Conservation (phyloP, 75 land plant genomes). For the Cryptomeria japonica region DNA sequence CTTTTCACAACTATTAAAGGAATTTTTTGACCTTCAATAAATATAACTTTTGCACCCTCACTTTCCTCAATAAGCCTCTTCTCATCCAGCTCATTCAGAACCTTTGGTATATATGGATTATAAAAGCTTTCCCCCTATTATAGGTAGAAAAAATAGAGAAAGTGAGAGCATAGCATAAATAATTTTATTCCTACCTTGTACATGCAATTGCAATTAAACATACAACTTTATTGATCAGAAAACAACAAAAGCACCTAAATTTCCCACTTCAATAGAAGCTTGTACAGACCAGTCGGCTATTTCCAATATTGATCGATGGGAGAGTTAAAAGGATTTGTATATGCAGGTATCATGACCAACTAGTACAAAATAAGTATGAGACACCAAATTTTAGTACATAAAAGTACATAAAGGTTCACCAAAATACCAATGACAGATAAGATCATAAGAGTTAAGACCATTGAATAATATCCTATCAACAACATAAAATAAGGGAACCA, state of each 20-base stretch:
- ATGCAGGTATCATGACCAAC: neutral
- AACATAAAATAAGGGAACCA: neutral
- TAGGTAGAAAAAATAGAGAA: neutral
- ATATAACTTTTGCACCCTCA: constrained; percentile 89
- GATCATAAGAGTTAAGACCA: neutral
- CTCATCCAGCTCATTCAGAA: constrained; percentile 46
- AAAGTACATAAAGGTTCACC: neutral
- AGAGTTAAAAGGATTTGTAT: neutral
- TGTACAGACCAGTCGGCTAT: neutral
- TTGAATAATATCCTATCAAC: neutral
- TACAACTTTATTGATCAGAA: neutral
- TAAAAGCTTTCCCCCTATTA: constrained; percentile 95
- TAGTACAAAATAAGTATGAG: neutral
- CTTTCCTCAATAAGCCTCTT: constrained; percentile 79
- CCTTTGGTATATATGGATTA: constrained; percentile 78
- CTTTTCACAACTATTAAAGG: constrained; percentile 94
- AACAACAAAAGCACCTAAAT: neutral
- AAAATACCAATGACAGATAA: neutral
- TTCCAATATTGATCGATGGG: neutral
- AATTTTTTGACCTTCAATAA: constrained; percentile 67
- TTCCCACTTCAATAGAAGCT: neutral
- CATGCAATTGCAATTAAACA: neutral
- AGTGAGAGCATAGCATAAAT: neutral
- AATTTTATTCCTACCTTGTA: neutral
- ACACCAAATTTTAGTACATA: neutral